Evolutionary conservation across 176 grass and related monocot species (phyloP).

Genomic region (Ananas comosus): DNA sequence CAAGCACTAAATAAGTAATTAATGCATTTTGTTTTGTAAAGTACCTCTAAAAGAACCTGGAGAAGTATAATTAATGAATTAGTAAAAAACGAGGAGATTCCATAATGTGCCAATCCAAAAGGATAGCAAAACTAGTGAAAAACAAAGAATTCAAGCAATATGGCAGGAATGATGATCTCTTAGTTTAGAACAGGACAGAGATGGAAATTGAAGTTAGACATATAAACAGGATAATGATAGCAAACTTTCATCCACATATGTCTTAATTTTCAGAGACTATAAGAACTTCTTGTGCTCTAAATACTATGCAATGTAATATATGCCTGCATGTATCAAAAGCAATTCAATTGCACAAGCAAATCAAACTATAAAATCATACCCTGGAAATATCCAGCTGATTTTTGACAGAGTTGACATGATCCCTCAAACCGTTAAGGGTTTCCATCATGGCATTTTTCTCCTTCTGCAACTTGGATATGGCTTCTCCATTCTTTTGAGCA

Average conservation of each 20-base stretch:
- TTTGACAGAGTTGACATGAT: slow-evolving; percentile 17
- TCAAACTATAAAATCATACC: slow-evolving; percentile 10
- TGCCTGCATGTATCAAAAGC: no score
- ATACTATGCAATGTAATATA: no score
- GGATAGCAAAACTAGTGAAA: no score
- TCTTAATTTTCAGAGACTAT: no score
- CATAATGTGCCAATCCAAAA: neutral
- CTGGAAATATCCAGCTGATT: slow-evolving; percentile 19
- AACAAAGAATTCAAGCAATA: no score
- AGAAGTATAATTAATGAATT: neutral
- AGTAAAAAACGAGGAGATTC: neutral
- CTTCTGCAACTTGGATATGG: slow-evolving; percentile 19
- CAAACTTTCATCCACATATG: no score
- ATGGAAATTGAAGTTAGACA: no score
- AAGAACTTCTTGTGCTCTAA: no score
- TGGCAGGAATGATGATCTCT: no score
- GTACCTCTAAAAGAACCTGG: neutral
- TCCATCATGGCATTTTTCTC: slow-evolving; percentile 27
- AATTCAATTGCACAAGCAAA: neutral
- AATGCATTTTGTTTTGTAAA: neutral
- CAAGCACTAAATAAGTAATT: neutral
- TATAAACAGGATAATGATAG: no score
- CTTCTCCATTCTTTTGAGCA: slow-evolving; percentile 13
- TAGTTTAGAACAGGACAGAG: no score
- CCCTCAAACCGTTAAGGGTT: slow-evolving; percentile 14